A percentile compares a stretch with the other conserved stretches of the same genome.
phyloP scores from a whole-genome alignment of 2,329 filamentous ascomycete genomes.

The Trichothecium roseum region DNA sequence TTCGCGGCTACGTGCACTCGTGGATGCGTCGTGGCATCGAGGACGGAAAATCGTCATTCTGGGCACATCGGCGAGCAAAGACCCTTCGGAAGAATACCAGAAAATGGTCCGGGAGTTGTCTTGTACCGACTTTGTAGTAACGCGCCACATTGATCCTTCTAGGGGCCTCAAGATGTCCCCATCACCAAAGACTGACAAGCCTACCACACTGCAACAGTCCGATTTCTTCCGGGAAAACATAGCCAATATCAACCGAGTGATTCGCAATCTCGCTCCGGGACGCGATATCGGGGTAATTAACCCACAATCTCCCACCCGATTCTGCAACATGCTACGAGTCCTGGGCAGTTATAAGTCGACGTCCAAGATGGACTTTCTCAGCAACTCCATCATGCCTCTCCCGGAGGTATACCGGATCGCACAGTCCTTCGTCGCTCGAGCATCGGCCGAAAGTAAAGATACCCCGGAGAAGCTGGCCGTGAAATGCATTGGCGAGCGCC shows the following conservation, averaged over 20 bases:
- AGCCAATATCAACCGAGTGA: conserved; percentile 35
- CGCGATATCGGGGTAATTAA: no score
- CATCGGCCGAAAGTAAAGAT: no score
- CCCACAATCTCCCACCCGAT: background rate
- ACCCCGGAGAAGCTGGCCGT: no score
- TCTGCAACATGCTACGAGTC: background rate
- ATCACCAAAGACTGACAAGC: background rate
- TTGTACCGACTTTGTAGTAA: conserved; percentile 28
- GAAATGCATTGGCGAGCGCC: no score
- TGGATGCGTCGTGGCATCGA: conserved; percentile 60
- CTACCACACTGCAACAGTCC: conserved; percentile 15
- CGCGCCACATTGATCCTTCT: conserved; percentile 22
- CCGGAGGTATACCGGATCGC: conserved; percentile 2
- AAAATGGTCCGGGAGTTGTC: conserved; percentile 27
- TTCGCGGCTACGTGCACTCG: conserved; percentile 55
- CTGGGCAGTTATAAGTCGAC: conserved; percentile 3
- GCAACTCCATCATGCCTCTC: conserved; percentile 1
- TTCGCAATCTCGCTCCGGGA: conserved; percentile 23
- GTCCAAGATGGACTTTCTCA: conserved; percentile 4
- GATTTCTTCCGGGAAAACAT: conserved; percentile 36
- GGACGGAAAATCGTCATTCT: conserved; percentile 68
- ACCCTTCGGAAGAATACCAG: conserved; percentile 32
- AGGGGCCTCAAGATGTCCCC: conserved; percentile 9
- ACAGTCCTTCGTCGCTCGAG: background rate
- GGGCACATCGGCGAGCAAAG: conserved; percentile 59